A percentile compares a stretch with the other conserved stretches of the same genome.
These are phyloP conservation scores for Triticum turgidum DNA, from an alignment of 176 grass and related monocot genomes.

Conservation along the genomic window DNA sequence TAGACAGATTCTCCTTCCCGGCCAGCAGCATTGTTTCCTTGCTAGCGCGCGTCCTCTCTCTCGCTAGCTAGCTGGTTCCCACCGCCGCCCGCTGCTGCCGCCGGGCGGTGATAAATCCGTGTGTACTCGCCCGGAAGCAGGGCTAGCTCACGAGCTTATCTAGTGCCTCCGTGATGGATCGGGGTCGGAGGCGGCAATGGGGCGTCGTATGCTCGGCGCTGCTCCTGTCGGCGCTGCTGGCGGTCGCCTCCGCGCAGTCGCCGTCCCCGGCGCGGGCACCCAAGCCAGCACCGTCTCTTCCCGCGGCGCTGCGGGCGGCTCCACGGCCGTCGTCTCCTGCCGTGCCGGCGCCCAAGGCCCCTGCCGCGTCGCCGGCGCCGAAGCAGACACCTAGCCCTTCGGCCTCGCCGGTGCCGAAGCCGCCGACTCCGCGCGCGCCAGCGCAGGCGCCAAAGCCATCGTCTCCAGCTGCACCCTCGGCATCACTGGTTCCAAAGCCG, in stretches of 20 bases:
- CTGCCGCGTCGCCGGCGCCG: background rate
- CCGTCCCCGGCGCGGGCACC: background rate
- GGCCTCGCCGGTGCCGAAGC: background rate
- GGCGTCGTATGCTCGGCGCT: slow-evolving; percentile 19
- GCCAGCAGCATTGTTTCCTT: background rate
- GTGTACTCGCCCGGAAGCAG: background rate
- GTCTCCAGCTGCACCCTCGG: background rate
- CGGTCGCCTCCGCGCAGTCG: slow-evolving; percentile 23
- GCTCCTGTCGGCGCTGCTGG: slow-evolving; percentile 6
- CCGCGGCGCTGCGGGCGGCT: background rate
- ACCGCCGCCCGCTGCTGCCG: background rate
- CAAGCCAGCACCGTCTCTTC: background rate
- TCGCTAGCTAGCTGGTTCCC: background rate
- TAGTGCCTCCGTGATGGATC: background rate
- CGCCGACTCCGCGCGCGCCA: background rate
- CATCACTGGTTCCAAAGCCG: too few species aligned
- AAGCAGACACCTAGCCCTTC: background rate
- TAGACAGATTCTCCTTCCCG: background rate
- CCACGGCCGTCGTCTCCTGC: background rate
- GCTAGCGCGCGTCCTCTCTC: background rate
- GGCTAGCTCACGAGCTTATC: background rate
- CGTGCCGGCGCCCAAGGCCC: background rate
- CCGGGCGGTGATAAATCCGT: background rate
- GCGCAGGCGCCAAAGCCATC: background rate
- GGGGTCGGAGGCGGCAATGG: background rate